Evolutionary conservation across 768 basidiomycete species (phyloP).

Genomic region (Collybia sp.): DNA sequence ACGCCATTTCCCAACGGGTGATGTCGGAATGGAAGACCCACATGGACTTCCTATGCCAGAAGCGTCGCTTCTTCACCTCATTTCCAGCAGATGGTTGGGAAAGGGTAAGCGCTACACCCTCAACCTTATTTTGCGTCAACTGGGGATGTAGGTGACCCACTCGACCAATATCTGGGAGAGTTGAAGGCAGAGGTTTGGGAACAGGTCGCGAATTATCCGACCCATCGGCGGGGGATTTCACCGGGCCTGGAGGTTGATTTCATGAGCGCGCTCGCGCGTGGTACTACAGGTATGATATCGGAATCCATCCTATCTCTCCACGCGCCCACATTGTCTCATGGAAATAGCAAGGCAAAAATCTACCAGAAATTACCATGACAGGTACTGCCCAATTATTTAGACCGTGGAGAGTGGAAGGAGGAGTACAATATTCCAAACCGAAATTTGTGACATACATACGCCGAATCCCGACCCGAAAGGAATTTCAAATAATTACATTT

Average conservation of each 20-base stretch:
- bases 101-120: neutral
- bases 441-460: too few species aligned
- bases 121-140: neutral
- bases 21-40: constrained; percentile 31
- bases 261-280: constrained; percentile 13
- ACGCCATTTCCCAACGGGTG: constrained; percentile 24
- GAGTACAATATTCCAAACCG: too few species aligned
- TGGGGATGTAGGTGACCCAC: neutral
- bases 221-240: constrained; percentile 11
- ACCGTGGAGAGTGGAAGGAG: too few species aligned
- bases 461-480: too few species aligned
- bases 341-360: constrained; percentile 13
- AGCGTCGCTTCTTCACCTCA: constrained; percentile 14
- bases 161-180: neutral
- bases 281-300: constrained; percentile 12
- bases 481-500: too few species aligned
- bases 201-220: constrained; percentile 9
- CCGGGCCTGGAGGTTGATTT: constrained; percentile 12
- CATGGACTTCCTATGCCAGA: constrained; percentile 26
- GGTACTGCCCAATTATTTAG: too few species aligned
- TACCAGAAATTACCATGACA: too few species aligned
- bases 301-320: neutral
- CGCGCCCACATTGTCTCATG: neutral
- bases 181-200: constrained; percentile 9
- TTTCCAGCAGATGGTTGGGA: constrained; percentile 33